These are phyloP conservation scores for Aspergillus spinulosporus DNA, from an alignment of 2,329 filamentous ascomycete genomes.

Conservation along the genomic window DNA sequence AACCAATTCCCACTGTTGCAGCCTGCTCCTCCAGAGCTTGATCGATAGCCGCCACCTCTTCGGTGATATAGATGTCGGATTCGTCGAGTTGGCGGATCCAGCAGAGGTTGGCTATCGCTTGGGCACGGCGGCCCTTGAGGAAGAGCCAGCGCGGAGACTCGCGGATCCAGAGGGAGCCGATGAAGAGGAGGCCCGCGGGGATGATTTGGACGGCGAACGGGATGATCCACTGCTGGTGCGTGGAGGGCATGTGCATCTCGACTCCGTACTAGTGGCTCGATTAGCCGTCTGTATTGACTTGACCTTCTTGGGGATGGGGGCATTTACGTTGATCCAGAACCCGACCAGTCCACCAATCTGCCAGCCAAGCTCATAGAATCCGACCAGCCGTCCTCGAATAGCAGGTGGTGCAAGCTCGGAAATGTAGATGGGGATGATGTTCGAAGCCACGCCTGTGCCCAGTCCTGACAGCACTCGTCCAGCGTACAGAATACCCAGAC, in stretches of 20 bases:
- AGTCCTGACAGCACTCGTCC: slow-evolving; percentile 56
- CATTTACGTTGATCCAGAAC: slow-evolving; percentile 46
- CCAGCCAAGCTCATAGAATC: slow-evolving; percentile 55
- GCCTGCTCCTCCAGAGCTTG: slow-evolving; percentile 65
- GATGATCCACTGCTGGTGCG: slow-evolving; percentile 36
- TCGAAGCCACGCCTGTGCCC: slow-evolving; percentile 55
- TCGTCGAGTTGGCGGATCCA: slow-evolving; percentile 44
- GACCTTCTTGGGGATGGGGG: background rate
- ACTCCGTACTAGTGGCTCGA: slow-evolving; percentile 52
- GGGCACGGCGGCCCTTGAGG: slow-evolving; percentile 65
- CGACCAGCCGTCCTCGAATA: slow-evolving; percentile 56
- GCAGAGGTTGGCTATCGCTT: slow-evolving; percentile 58
- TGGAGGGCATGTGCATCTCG: slow-evolving; percentile 27
- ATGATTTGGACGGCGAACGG: slow-evolving; percentile 37
- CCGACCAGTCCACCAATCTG: slow-evolving; percentile 49
- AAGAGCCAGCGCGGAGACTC: slow-evolving; percentile 69
- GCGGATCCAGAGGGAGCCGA: slow-evolving; percentile 61
- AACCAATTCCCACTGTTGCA: slow-evolving; percentile 65
- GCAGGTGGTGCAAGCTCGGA: slow-evolving; percentile 57
- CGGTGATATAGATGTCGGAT: slow-evolving; percentile 63
- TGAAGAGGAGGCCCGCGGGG: slow-evolving; percentile 41
- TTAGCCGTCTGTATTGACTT: slow-evolving; percentile 14
- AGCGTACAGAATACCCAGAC: slow-evolving; percentile 59
- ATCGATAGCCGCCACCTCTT: slow-evolving; percentile 71
- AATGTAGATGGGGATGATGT: slow-evolving; percentile 59